phyloP scores from a whole-genome alignment of 768 basidiomycete genomes.

The Phaeotremella fagi region DNA sequence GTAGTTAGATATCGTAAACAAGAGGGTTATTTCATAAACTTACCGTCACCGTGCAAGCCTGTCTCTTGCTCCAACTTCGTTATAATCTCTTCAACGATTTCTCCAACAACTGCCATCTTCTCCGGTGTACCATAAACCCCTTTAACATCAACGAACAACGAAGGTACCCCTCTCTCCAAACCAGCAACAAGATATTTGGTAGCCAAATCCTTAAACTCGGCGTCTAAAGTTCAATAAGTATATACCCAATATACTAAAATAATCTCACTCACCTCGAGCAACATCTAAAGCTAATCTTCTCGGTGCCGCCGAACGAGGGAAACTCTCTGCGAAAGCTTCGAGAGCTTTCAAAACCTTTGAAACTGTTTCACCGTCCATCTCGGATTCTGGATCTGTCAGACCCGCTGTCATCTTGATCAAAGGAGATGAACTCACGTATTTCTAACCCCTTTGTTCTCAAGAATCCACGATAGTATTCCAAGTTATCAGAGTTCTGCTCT shows the following conservation, averaged over 20 bases:
- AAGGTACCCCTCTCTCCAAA: constrained; percentile 81
- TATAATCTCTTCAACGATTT: constrained; percentile 61
- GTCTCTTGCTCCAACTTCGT: constrained; percentile 34
- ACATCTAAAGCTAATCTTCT: constrained; percentile 68
- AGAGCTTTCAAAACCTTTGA: constrained; percentile 59
- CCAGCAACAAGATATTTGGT: constrained; percentile 64
- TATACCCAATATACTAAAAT: neutral
- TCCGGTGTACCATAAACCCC: constrained; percentile 63
- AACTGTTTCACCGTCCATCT: constrained; percentile 55
- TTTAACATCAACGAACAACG: constrained; percentile 88
- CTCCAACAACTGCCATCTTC: constrained; percentile 67
- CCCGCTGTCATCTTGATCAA: no score
- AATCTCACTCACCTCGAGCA: constrained; percentile 52
- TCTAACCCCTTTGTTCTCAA: constrained; percentile 63
- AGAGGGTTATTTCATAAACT: constrained; percentile 4
- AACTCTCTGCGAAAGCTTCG: constrained; percentile 57
- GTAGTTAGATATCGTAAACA: constrained; percentile 1
- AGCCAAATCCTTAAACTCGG: constrained; percentile 63
- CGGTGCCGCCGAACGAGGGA: constrained; percentile 68
- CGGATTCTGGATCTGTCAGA: constrained; percentile 10
- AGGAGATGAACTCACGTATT: constrained; percentile 59
- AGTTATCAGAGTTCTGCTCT: constrained; percentile 76
- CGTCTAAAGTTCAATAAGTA: constrained; percentile 50
- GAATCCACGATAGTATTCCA: constrained; percentile 73
- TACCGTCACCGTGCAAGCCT: constrained; percentile 29